Conservation (phyloP, 1,284 basidiomycete species). For the Farysia itapuensis region DNA sequence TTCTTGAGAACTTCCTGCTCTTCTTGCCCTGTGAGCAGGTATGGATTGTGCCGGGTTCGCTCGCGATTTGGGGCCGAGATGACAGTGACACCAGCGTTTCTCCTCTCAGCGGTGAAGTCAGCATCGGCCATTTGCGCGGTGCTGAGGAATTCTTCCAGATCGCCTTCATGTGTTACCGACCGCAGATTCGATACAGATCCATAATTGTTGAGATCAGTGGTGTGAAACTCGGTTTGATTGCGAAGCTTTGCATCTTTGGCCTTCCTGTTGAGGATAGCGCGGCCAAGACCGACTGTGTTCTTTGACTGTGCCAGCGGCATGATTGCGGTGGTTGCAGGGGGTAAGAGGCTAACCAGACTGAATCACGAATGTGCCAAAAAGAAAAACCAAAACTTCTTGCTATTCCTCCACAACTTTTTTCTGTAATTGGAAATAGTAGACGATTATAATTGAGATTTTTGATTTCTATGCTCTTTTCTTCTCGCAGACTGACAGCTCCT, state of each 20-base stretch:
- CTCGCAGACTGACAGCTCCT: no score
- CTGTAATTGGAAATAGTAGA: background rate
- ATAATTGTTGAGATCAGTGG: slow-evolving; percentile 62
- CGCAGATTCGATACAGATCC: slow-evolving; percentile 65
- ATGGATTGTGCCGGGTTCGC: slow-evolving; percentile 70
- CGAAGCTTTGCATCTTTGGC: slow-evolving; percentile 48
- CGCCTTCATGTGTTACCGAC: slow-evolving; percentile 93
- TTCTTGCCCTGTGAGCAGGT: slow-evolving; percentile 80
- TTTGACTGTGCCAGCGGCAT: slow-evolving; percentile 55
- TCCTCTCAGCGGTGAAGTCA: slow-evolving; percentile 94
- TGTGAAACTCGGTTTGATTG: slow-evolving; percentile 53
- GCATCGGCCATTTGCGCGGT: slow-evolving; percentile 91
- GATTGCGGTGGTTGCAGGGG: background rate
- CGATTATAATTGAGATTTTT: background rate
- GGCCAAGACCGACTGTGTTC: slow-evolving; percentile 57
- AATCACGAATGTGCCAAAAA: background rate
- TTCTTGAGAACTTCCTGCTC: slow-evolving; percentile 66
- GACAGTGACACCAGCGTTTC: slow-evolving; percentile 77
- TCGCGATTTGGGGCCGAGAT: slow-evolving; percentile 67
- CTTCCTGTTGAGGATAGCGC: slow-evolving; percentile 53
- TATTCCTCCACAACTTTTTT: background rate
- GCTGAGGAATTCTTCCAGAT: slow-evolving; percentile 93
- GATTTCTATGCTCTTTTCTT: background rate
- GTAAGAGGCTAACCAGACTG: background rate
- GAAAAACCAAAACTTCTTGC: background rate